Base-by-base conservation (phyloP, 208 protist species). In the Angomonas ambiguus region DNA sequence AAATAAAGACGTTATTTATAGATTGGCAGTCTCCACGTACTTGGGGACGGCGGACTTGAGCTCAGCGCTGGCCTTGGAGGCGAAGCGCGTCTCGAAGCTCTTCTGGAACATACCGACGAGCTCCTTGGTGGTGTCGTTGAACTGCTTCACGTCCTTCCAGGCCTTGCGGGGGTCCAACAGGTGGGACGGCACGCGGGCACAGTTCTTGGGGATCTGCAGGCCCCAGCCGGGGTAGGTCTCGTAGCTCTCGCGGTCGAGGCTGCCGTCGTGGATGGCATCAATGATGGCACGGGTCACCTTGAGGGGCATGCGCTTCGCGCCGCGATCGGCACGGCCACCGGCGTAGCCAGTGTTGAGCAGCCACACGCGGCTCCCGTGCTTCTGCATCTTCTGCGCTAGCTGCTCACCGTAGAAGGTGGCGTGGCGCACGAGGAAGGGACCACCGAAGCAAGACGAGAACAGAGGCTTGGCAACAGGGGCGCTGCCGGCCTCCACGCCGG, bases 311-410 rank as follows among this genome's bases (percentile, higher is more conserved):
- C 96, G 88, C 72, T 85, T 93, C 57, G 82, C 82, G 18, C 92
- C 94, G 55, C 85, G 78, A 65, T 92, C 93, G 35, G 87, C 79
- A 27, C 72, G 77, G 60, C 93, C 93, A 59, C 91, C 96, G 34
- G 84, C 76, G 87, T 97, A 98, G 34, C 96, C 97, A 16, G 97
- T 98, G 80, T 98, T 98, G 63, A 99, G 83, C 18, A 99, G 82
- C 94, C 94, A 98, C 51, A 81, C 88, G 51, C 80, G 53, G 49
- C 78, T 83, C 38, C 82, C 74, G 83, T 97, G 87, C 67, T 91
- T 42, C 57, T 82, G 38, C 69, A 99, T 82, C 87, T 98, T 98
- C 61, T 88, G 68, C 8, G 88, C 93, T n/a, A 99, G 89, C 82
- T 98, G 92, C 67, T 96, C 76, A 22, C 96, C 97, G 79, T 99